Conservation (phyloP, 768 basidiomycete genomes). For the Macrolepiota fuliginosa region DNA sequence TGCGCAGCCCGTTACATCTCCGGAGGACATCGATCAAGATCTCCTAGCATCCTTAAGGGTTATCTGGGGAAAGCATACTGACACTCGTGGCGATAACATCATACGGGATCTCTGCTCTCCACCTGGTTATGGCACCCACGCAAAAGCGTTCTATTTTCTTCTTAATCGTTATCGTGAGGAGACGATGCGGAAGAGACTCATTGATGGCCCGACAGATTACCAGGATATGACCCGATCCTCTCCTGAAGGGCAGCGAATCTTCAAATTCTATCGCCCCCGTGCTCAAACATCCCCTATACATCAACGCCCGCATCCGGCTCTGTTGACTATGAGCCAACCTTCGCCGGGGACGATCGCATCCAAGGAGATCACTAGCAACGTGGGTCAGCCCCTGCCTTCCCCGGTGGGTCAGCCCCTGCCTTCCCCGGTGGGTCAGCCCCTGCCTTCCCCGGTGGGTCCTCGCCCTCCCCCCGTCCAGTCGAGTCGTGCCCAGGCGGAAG, state of each 20-base stretch:
- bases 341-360: not conserved
- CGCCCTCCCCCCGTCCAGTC: conserved; percentile 18
- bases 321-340: not conserved
- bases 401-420: no score
- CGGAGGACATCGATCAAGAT: conserved; percentile 71
- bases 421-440: no score
- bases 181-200: conserved; percentile 26
- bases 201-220: conserved; percentile 46
- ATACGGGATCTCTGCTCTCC: conserved; percentile 67
- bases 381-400: conserved; percentile 14
- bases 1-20: conserved; percentile 66
- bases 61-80: conserved; percentile 79
- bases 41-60: conserved; percentile 75
- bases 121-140: conserved; percentile 65
- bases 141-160: conserved; percentile 89
- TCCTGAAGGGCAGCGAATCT: conserved; percentile 27
- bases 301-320: conserved; percentile 16
- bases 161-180: conserved; percentile 74
- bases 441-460: conserved; percentile 14
- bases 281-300: conserved; percentile 16
- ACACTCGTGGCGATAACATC: conserved; percentile 50
- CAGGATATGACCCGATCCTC: conserved; percentile 16
- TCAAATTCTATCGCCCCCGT: conserved; percentile 18
- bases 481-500: conserved; percentile 19
- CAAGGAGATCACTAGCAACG: conserved; percentile 16